Base-by-base conservation (phyloP, 2,329 filamentous ascomycete species). In the Gremmenia infestans region DNA sequence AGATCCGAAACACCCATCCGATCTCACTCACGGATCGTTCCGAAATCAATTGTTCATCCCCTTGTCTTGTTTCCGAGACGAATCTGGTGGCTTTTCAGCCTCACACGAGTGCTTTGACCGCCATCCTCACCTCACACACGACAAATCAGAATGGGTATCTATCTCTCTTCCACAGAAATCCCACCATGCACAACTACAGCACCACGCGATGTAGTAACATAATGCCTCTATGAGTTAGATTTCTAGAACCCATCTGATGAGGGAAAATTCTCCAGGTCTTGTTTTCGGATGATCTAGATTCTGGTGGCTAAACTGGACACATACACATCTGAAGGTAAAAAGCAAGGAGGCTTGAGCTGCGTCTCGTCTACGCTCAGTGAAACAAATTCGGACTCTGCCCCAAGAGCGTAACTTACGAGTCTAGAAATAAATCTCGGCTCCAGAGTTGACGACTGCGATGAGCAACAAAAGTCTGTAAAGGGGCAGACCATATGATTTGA, bases 401-500 rank as follows among this genome's bases (percentile, higher is more conserved):
- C 32, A 39, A 48, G 17, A 39, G 32, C 9, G 17, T 37, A 35
- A 37, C 19, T 52, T 25, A 50, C 54, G 43, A 50, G 35, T 37
- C 52, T 49, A 50, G 40, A 46, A 53, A 50, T 56, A 53, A 47
- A 54, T 53, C 55, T 57, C 55, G 55, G 51, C 48, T 54, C 55
- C 55, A 54, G 35, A 54, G 49, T 57, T 57, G 55, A 57, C 23
- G 28, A 28, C 19, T 57, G 55, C 55, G 55, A 57, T 40, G 51
- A 57, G 55, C 55, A 57, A 57, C 55, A 57, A 57, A 57, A 37
- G 36, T 50, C n/a, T 50, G 23, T 35, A 39, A 17, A 35, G 36
- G 42, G 19, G 19, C 19, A 32, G 11, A 11, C 9, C 28, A 12
- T 32, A 32, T 48, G 40, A 36, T 39, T 45, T 50, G 50, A 39